Evolutionary conservation across 208 protist species (phyloP).

Genomic region (Trichomonas gallinae): DNA sequence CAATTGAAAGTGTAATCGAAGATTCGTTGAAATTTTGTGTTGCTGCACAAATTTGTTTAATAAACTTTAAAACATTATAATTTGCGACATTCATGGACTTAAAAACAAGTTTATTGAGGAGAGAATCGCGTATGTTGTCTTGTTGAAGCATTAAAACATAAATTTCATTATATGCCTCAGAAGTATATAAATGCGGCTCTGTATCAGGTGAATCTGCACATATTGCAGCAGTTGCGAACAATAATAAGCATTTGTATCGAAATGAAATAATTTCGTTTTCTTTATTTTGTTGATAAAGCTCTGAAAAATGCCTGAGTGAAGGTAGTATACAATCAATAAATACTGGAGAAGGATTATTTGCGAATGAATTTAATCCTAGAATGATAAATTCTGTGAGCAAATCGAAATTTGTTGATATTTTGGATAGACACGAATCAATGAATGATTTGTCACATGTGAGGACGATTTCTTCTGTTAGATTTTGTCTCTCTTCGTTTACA

Average conservation of each 20-base stretch:
- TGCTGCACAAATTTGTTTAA: too few relatives aligned
- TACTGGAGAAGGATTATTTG: not conserved
- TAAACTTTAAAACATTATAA: too few relatives aligned
- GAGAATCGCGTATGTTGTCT: too few relatives aligned
- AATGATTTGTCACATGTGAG: not conserved
- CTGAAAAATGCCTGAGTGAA: not conserved
- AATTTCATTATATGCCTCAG: too few relatives aligned
- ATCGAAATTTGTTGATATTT: not conserved
- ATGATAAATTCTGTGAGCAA: not conserved
- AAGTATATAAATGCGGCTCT: too few relatives aligned
- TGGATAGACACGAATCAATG: not conserved
- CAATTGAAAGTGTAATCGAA: not conserved
- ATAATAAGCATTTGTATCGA: not conserved
- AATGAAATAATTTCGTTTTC: not conserved
- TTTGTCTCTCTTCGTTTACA: too few relatives aligned
- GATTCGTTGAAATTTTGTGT: too few relatives aligned
- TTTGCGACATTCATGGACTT: too few relatives aligned
- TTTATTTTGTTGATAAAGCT: not conserved
- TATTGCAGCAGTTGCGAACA: not conserved
- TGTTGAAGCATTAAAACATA: too few relatives aligned
- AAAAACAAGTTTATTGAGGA: too few relatives aligned
- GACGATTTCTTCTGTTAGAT: too few relatives aligned
- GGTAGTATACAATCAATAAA: not conserved
- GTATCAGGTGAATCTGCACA: too few relatives aligned
- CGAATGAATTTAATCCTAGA: not conserved